These are phyloP conservation scores for Tetracladium setigerum DNA, from an alignment of 495 filamentous ascomycete genomes.

Conservation along the genomic window DNA sequence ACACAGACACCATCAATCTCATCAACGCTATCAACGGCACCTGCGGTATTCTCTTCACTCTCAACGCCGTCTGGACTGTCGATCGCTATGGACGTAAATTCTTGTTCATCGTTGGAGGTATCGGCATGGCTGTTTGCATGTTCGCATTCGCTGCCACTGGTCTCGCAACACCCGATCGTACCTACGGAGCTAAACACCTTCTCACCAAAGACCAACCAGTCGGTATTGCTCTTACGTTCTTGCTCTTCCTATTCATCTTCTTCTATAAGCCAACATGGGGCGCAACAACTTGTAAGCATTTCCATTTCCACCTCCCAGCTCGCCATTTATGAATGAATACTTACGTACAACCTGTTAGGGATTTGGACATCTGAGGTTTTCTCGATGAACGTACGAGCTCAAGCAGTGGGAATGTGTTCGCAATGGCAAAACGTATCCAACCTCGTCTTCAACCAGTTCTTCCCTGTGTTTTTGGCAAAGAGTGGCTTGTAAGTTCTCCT, in stretches of 20 bases:
- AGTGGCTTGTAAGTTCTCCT: conserved; percentile 36
- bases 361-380: conserved; percentile 62
- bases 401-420: conserved; percentile 61
- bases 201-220: conserved; percentile 44
- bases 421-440: conserved; percentile 62
- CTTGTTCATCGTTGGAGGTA: conserved; percentile 43
- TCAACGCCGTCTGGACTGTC: conserved; percentile 59
- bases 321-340: too few species aligned
- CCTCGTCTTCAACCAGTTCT: conserved; percentile 58
- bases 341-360: too few species aligned
- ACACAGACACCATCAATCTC: conserved; percentile 17
- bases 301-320: too few species aligned
- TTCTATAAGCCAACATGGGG: conserved; percentile 68
- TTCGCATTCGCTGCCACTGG: conserved; percentile 66
- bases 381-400: conserved; percentile 58
- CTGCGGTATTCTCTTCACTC: conserved; percentile 67
- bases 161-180: conserved; percentile 35
- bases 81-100: conserved; percentile 51
- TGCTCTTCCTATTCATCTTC: conserved; percentile 57
- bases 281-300: conserved; percentile 54
- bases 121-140: conserved; percentile 42
- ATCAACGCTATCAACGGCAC: conserved; percentile 71
- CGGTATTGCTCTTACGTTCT: conserved; percentile 55
- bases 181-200: conserved; percentile 21
- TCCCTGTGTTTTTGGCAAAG: conserved; percentile 55